These are phyloP conservation scores for Podaxis sp. DNA, from an alignment of 768 basidiomycete species.

Conservation along the genomic window DNA sequence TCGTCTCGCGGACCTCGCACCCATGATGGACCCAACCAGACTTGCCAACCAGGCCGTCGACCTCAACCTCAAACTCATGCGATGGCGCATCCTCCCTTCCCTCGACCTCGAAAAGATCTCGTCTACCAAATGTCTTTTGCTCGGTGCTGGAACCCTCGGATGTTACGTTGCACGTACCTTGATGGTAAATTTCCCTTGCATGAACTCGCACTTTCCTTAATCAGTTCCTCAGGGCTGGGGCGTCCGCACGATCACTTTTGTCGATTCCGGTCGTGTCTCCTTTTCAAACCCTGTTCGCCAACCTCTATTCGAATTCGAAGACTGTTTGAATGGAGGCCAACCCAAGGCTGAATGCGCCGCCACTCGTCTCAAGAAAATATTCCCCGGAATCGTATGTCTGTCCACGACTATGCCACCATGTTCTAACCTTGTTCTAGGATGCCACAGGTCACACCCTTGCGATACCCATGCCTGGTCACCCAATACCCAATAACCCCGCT, in stretches of 20 bases:
- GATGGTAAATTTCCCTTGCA: slow-evolving; percentile 55
- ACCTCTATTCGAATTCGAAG: slow-evolving; percentile 93
- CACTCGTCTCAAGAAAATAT: slow-evolving; percentile 79
- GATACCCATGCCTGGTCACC: slow-evolving; percentile 98
- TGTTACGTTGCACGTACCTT: slow-evolving; percentile 93
- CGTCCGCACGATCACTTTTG: slow-evolving; percentile 87
- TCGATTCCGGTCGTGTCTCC: slow-evolving; percentile 89
- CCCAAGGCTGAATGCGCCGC: slow-evolving; percentile 94
- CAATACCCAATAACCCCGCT: slow-evolving; percentile 55
- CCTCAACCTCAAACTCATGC: slow-evolving; percentile 95
- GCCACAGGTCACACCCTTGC: slow-evolving; percentile 74
- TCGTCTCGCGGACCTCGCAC: slow-evolving; percentile 84
- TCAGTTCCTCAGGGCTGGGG: slow-evolving; percentile 81
- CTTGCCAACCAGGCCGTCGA: slow-evolving; percentile 97
- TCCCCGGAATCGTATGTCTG: slow-evolving; percentile 82
- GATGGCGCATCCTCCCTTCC: slow-evolving; percentile 91
- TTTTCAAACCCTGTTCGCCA: slow-evolving; percentile 98
- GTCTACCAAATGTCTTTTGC: slow-evolving; percentile 72
- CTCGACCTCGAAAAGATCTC: slow-evolving; percentile 89
- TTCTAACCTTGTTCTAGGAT: slow-evolving; percentile 48
- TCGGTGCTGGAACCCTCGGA: slow-evolving; percentile 95
- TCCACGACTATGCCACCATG: not conserved
- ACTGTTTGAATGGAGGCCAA: slow-evolving; percentile 90
- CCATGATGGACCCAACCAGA: slow-evolving; percentile 95
- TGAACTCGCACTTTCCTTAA: not conserved